Percentiles rank a stretch among this genome's conserved stretches.
These are phyloP conservation scores for Coriolopsis trogii DNA, from an alignment of 1,284 basidiomycete genomes.

Conservation along the genomic window DNA sequence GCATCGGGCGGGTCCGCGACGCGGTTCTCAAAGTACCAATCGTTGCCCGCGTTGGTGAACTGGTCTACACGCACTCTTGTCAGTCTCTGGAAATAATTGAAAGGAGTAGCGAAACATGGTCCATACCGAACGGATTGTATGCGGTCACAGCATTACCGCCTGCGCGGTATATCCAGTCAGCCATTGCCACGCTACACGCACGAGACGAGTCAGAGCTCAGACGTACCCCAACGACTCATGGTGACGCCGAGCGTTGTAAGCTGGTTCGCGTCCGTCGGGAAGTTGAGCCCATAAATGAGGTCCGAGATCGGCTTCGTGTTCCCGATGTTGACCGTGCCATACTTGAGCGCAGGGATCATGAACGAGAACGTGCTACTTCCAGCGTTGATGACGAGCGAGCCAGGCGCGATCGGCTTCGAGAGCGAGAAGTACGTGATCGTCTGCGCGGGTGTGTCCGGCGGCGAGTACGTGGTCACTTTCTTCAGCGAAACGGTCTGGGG, in stretches of 20 bases:
- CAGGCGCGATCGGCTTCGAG: constrained; percentile 38
- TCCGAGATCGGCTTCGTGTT: constrained; percentile 45
- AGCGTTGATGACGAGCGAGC: constrained; percentile 43
- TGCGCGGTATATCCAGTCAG: too few species aligned
- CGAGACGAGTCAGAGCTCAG: too few species aligned
- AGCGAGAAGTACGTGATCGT: constrained; percentile 51
- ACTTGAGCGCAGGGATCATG: constrained; percentile 44
- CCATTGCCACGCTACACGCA: too few species aligned
- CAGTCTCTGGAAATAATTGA: too few species aligned
- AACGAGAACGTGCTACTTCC: constrained; percentile 41
- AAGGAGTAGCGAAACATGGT: too few species aligned
- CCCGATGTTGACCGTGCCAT: constrained; percentile 41
- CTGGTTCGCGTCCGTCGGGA: constrained; percentile 47
- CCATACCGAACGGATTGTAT: constrained; percentile 52
- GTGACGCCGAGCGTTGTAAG: constrained; percentile 49
- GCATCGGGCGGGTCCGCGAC: constrained; percentile 36
- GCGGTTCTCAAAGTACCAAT: constrained; percentile 59
- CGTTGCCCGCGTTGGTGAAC: constrained; percentile 54
- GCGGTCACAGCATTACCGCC: constrained; percentile 57
- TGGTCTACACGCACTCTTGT: too few species aligned
- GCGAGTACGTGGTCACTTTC: constrained; percentile 39
- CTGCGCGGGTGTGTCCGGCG: constrained; percentile 46
- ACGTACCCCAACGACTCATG: constrained; percentile 53
- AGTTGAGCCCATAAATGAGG: constrained; percentile 53
- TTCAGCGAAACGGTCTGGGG: constrained; percentile 37